Percentiles rank a stretch among this genome's conserved stretches.
phyloP scores from a whole-genome alignment of 257 asterid species.

The Solanum rostratum region DNA sequence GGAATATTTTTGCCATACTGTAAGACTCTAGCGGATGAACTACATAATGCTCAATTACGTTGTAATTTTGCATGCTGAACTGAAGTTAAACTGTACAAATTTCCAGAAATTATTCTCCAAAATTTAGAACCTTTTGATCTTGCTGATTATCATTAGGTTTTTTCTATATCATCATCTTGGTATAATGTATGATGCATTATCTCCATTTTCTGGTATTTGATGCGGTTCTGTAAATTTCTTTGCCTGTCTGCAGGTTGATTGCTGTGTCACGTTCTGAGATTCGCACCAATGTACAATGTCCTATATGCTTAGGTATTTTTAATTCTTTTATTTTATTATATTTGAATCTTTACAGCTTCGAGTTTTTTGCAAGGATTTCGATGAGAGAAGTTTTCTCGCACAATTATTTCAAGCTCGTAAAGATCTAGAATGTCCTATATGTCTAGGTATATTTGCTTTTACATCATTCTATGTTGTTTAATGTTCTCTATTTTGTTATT shows the following conservation, averaged over 20 bases:
- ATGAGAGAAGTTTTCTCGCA: constrained; percentile 11
- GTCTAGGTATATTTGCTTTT: constrained; percentile 21
- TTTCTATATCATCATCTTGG: neutral
- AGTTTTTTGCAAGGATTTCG: constrained; percentile 16
- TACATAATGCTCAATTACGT: neutral
- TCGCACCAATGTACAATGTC: constrained; percentile 34
- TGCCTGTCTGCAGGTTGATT: constrained; percentile 16
- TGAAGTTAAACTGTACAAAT: neutral
- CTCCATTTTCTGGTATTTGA: neutral
- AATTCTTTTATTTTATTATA: neutral
- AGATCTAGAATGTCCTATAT: constrained; percentile 20
- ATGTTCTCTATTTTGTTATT: neutral
- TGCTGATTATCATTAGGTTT: neutral
- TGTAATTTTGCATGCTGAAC: neutral
- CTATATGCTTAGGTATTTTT: constrained; percentile 36
- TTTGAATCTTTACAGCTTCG: constrained; percentile 1
- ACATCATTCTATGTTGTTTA: neutral
- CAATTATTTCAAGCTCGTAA: constrained; percentile 11
- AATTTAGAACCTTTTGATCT: neutral
- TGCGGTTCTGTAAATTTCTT: neutral
- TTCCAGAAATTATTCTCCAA: neutral
- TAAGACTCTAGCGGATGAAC: neutral
- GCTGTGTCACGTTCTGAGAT: constrained; percentile 18
- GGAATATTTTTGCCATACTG: neutral
- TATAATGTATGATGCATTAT: neutral